These are phyloP conservation scores for Mortierella hygrophila DNA, from an alignment of 192 early-diverging fungal species.

Conservation along the genomic window DNA sequence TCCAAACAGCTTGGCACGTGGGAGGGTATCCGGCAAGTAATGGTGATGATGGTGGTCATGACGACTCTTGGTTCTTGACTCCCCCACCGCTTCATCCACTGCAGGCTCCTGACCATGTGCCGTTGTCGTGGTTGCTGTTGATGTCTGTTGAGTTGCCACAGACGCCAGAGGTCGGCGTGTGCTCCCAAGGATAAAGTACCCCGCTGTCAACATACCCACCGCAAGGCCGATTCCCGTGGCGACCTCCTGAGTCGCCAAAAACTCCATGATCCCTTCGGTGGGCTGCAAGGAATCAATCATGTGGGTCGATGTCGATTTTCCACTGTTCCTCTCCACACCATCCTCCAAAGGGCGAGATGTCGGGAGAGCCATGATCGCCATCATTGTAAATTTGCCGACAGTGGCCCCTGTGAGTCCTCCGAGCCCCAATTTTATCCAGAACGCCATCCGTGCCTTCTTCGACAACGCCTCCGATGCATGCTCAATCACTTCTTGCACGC, in stretches of 20 bases:
- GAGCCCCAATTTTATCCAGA: constrained; percentile 36
- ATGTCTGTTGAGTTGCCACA: background rate
- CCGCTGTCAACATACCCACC: constrained; percentile 30
- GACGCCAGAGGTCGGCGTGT: constrained; percentile 7
- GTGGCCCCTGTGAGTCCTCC: constrained; percentile 39
- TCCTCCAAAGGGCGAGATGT: background rate
- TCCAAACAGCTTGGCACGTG: constrained; percentile 33
- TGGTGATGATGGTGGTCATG: constrained; percentile 1
- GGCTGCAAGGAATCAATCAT: constrained; percentile 7
- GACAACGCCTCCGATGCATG: constrained; percentile 15
- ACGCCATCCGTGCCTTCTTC: constrained; percentile 23
- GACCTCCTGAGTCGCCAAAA: constrained; percentile 33
- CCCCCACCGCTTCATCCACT: background rate
- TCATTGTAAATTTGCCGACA: constrained; percentile 38
- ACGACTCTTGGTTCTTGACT: background rate
- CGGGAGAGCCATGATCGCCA: constrained; percentile 41
- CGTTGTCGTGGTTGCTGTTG: background rate
- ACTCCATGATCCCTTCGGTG: constrained; percentile 24
- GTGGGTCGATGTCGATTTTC: background rate
- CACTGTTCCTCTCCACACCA: background rate
- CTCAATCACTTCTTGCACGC: constrained; percentile 18
- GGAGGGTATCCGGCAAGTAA: constrained; percentile 6
- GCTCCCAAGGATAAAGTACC: constrained; percentile 39
- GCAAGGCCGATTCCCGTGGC: constrained; percentile 35
- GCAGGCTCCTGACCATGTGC: background rate